Evolutionary conservation across 148 eudicot genomes (phyloP).

Genomic region (Cornus florida): DNA sequence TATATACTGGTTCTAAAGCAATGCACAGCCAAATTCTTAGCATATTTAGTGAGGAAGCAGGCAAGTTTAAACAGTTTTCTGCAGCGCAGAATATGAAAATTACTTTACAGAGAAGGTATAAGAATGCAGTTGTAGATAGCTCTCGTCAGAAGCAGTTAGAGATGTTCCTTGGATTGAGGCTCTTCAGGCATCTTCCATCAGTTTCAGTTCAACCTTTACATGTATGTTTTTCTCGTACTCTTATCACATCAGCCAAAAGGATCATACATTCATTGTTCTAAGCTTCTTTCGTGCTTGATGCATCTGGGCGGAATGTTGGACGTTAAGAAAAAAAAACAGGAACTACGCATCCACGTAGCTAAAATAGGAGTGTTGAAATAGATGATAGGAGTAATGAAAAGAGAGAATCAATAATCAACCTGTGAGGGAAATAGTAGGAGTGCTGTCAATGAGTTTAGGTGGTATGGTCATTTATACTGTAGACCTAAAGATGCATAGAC

Average conservation of each 20-base stretch:
- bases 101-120: conserved; percentile 87
- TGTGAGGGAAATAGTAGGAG: no score
- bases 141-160: conserved; percentile 97
- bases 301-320: neutral
- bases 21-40: conserved; percentile 98
- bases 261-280: neutral
- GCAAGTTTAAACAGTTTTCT: conserved; percentile 93
- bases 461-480: no score
- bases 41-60: conserved; percentile 87
- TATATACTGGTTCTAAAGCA: conserved; percentile 97
- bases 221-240: conserved; percentile 44
- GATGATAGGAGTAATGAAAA: no score
- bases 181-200: conserved; percentile 92
- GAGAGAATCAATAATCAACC: no score
- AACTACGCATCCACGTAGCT: no score
- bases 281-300: neutral
- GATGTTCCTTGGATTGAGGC: conserved; percentile 87
- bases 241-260: conserved; percentile 1
- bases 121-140: conserved; percentile 89
- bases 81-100: conserved; percentile 97
- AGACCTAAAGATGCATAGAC: no score
- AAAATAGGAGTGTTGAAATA: no score
- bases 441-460: no score
- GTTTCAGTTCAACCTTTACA: conserved; percentile 59
- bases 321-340: no score